phyloP scores from a whole-genome alignment of 345 rosid genomes.

The Euclidium syriacum region DNA sequence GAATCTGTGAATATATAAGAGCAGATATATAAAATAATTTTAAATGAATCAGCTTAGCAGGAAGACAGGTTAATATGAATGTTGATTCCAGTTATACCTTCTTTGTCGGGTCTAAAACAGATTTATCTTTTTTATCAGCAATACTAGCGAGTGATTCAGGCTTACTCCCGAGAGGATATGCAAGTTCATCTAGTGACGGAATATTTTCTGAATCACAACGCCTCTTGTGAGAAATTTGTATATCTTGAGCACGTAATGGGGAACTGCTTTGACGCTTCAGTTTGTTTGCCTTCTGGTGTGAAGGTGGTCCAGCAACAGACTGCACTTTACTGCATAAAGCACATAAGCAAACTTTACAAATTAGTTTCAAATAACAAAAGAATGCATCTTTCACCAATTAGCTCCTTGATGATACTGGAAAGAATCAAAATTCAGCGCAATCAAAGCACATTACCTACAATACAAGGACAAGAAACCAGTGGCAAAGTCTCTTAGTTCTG shows the following conservation, averaged over 20 bases:
- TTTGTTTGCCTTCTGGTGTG: constrained; percentile 39
- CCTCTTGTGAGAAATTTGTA: constrained; percentile 47
- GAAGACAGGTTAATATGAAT: not conserved
- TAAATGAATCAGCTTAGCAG: constrained; percentile 11
- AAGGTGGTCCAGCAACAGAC: constrained; percentile 40
- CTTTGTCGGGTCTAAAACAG: constrained; percentile 22
- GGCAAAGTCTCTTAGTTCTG: constrained; percentile 69
- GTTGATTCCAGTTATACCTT: constrained; percentile 39
- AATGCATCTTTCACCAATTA: not conserved
- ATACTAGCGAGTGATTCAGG: constrained; percentile 33
- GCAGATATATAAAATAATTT: not conserved
- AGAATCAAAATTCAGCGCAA: not conserved
- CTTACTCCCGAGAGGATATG: constrained; percentile 33
- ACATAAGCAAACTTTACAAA: constrained; percentile 9
- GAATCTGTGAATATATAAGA: constrained; percentile 27
- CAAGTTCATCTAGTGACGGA: constrained; percentile 25
- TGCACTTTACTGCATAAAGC: constrained; percentile 52
- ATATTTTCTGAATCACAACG: constrained; percentile 29
- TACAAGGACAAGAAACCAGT: constrained; percentile 80
- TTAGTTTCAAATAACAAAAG: not conserved
- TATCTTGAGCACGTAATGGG: constrained; percentile 35
- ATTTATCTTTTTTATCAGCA: constrained; percentile 30
- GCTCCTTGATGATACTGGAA: not conserved
- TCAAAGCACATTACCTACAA: constrained; percentile 55
- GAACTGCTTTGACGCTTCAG: constrained; percentile 54